Evolutionary conservation across 1,139 yeast species (phyloP).

Genomic region (Geotrichum candidum): DNA sequence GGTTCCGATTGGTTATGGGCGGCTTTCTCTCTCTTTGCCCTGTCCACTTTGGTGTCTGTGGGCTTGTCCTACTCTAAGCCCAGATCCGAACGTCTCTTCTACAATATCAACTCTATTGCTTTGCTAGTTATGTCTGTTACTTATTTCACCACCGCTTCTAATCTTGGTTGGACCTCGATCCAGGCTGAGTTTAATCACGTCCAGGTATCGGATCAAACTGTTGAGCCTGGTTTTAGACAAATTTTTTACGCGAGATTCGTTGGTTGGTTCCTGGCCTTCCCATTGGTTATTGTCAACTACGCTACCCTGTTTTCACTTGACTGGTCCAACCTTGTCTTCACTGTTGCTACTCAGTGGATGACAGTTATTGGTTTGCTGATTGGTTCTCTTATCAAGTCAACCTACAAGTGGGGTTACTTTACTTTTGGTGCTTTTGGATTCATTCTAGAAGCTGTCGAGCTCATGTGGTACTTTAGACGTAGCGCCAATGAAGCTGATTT

Average conservation of each 20-base stretch:
- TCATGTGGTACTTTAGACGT: slow-evolving; percentile 22
- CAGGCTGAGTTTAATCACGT: slow-evolving; percentile 53
- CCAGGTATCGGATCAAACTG: slow-evolving; percentile 31
- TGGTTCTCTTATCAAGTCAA: slow-evolving; percentile 49
- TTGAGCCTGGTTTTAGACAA: slow-evolving; percentile 47
- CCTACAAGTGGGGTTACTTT: slow-evolving; percentile 65
- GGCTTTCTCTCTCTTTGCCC: slow-evolving; percentile 47
- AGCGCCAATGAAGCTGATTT: slow-evolving; percentile 19
- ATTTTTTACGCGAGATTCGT: slow-evolving; percentile 59
- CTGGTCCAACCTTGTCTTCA: slow-evolving; percentile 37
- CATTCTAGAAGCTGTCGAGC: slow-evolving; percentile 24
- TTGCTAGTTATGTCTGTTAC: slow-evolving; percentile 45
- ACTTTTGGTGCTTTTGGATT: slow-evolving; percentile 37
- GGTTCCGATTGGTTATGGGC: slow-evolving; percentile 75
- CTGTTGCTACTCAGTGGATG: slow-evolving; percentile 44
- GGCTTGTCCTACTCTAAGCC: slow-evolving; percentile 39
- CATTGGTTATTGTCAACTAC: slow-evolving; percentile 46
- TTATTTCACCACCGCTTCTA: slow-evolving; percentile 61
- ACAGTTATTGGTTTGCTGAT: slow-evolving; percentile 50
- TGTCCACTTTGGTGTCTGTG: slow-evolving; percentile 42
- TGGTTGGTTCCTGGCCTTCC: slow-evolving; percentile 64
- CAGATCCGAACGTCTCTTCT: slow-evolving; percentile 40
- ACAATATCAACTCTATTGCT: slow-evolving; percentile 45
- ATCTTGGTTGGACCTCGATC: slow-evolving; percentile 57
- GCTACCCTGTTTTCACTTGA: slow-evolving; percentile 44